Conservation (phyloP, 2,329 filamentous ascomycete species). For the Calonectria hongkongensis region DNA sequence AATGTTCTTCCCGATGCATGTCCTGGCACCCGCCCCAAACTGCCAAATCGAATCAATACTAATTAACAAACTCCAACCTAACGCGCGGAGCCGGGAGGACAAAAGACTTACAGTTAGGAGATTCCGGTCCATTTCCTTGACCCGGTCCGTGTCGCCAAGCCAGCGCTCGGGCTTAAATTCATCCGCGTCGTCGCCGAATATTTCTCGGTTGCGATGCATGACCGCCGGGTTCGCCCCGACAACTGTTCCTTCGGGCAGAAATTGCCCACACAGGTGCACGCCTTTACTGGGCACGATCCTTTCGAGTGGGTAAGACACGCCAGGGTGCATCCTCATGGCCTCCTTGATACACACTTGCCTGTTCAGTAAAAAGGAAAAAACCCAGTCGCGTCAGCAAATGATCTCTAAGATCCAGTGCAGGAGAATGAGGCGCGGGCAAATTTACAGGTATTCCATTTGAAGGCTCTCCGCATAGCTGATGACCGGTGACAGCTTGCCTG, state of each 20-base stretch:
- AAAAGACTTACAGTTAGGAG: constrained; percentile 47
- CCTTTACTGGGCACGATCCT: constrained; percentile 37
- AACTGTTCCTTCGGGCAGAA: constrained; percentile 46
- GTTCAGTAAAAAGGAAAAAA: too few relatives aligned
- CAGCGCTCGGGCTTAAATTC: constrained; percentile 75
- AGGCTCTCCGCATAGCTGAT: constrained; percentile 72
- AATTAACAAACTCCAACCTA: background rate
- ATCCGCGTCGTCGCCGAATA: constrained; percentile 75
- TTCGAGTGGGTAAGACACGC: constrained; percentile 62
- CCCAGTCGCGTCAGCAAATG: background rate
- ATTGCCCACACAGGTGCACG: constrained; percentile 24
- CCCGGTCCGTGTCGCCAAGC: constrained; percentile 47
- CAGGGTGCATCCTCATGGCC: constrained; percentile 66
- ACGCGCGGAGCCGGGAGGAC: background rate
- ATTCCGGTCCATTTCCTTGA: constrained; percentile 41
- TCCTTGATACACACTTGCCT: constrained; percentile 63
- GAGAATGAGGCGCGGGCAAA: background rate
- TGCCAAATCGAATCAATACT: background rate
- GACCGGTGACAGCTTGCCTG: constrained; percentile 60
- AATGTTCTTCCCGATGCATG: constrained; percentile 64
- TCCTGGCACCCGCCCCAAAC: constrained; percentile 71
- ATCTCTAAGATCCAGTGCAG: background rate
- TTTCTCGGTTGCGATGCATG: constrained; percentile 71
- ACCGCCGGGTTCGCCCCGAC: constrained; percentile 64
- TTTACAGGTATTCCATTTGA: constrained; percentile 72